Percentiles rank a stretch among this genome's conserved stretches.
Evolutionary conservation across 208 protist species (phyloP).

Genomic region (Phytomonas francai): DNA sequence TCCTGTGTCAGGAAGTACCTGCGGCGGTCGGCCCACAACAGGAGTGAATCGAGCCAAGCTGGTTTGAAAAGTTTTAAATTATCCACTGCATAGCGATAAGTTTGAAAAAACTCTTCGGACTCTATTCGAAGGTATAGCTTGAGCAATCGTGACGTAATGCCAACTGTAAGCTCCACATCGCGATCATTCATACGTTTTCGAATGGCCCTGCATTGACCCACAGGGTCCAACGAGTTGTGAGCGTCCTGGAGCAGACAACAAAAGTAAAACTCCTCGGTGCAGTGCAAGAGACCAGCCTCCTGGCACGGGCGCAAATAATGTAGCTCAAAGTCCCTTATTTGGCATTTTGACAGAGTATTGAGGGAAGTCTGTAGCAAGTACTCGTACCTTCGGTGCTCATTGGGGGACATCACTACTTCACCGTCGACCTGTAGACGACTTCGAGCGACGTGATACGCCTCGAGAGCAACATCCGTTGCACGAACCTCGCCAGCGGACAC

Average conservation of each 20-base stretch:
- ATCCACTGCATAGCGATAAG: conserved; percentile 47
- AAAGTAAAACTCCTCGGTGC: conserved; percentile 62
- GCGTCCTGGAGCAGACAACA: conserved; percentile 65
- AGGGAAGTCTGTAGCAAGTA: conserved; percentile 74
- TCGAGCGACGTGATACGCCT: conserved; percentile 25
- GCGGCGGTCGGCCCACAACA: conserved; percentile 78
- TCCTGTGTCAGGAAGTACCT: conserved; percentile 55
- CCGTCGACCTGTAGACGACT: conserved; percentile 15
- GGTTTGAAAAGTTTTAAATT: conserved; percentile 20
- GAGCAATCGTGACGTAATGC: conserved; percentile 43
- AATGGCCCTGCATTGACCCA: conserved; percentile 36
- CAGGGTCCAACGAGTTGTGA: conserved; percentile 56
- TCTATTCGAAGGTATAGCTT: conserved; percentile 66
- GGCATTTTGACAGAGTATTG: conserved; percentile 60
- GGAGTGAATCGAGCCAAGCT: conserved; percentile 59
- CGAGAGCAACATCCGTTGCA: conserved; percentile 49
- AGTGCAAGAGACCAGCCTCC: conserved; percentile 31
- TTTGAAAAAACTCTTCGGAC: conserved; percentile 31
- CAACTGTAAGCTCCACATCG: conserved; percentile 30
- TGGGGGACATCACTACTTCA: conserved; percentile 3
- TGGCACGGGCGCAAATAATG: conserved; percentile 41
- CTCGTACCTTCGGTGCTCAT: conserved; percentile 33
- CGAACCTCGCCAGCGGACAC: conserved; percentile 51
- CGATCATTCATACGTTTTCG: conserved; percentile 26
- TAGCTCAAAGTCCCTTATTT: conserved; percentile 47